These are phyloP conservation scores for Kwoniella pini DNA, from an alignment of 768 basidiomycete genomes.

Conservation along the genomic window DNA sequence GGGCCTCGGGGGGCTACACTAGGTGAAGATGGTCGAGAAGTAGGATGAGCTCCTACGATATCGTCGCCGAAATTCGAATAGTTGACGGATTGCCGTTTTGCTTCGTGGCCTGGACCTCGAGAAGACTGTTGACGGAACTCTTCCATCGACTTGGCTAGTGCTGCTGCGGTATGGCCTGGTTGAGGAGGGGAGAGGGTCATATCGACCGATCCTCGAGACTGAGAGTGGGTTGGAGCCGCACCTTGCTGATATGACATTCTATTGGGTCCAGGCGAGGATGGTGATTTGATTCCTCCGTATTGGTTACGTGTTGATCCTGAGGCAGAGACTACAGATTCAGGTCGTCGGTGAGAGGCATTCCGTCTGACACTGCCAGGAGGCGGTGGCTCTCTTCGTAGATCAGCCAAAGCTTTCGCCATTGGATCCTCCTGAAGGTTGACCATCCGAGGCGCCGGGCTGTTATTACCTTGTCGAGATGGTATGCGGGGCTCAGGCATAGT, in stretches of 20 bases:
- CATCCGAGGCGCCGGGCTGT: constrained; percentile 24
- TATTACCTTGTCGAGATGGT: constrained; percentile 36
- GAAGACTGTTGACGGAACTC: constrained; percentile 54
- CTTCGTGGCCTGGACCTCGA: constrained; percentile 22
- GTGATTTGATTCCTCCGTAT: constrained; percentile 29
- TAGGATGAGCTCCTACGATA: constrained; percentile 75
- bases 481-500: constrained; percentile 45
- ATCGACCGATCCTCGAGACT: constrained; percentile 34
- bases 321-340: constrained; percentile 46
- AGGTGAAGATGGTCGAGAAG: constrained; percentile 74
- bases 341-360: constrained; percentile 44
- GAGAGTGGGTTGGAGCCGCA: constrained; percentile 18
- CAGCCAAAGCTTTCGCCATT: constrained; percentile 56
- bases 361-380: constrained; percentile 47
- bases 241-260: constrained; percentile 38
- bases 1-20: constrained; percentile 53
- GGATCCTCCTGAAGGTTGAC: constrained; percentile 56
- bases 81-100: constrained; percentile 57
- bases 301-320: constrained; percentile 29
- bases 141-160: constrained; percentile 53
- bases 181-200: constrained; percentile 49
- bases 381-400: constrained; percentile 53
- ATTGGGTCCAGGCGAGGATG: constrained; percentile 43
- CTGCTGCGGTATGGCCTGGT: constrained; percentile 53
- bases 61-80: constrained; percentile 74